phyloP scores from a whole-genome alignment of 208 protist genomes.

The Acanthamoeba castellanii region DNA sequence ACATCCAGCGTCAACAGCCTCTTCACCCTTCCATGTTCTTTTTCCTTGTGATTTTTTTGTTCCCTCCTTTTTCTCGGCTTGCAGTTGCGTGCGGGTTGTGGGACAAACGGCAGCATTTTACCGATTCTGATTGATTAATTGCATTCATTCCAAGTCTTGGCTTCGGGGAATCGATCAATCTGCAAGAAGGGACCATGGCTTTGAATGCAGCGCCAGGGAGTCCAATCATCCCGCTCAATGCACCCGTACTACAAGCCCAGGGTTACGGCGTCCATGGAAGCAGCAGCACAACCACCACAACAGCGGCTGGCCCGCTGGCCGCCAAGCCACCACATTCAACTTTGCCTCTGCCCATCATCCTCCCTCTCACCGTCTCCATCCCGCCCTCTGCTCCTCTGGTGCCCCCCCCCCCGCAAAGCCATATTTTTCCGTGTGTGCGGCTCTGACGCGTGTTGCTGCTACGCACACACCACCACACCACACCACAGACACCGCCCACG shows the following conservation, averaged over 20 bases:
- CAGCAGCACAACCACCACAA: neutral
- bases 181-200: neutral
- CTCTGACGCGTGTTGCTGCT: neutral
- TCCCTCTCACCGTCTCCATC: neutral
- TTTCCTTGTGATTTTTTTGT: too few species aligned
- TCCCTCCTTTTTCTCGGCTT: too few species aligned
- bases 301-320: neutral
- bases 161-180: too few species aligned
- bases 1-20: too few species aligned
- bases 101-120: too few species aligned
- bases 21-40: too few species aligned
- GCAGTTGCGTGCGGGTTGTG: too few species aligned
- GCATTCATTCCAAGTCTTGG: too few species aligned
- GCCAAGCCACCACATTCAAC: neutral
- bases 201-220: neutral
- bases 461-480: neutral
- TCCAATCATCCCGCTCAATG: conserved; percentile 2
- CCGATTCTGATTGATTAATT: too few species aligned
- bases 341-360: neutral
- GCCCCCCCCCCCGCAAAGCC: neutral
- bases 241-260: neutral
- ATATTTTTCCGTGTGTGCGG: neutral
- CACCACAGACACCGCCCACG: neutral
- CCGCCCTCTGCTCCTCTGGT: conserved; percentile 13
- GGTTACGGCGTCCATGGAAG: neutral